A percentile compares a stretch with the other conserved stretches of the same genome.
Evolutionary conservation across 257 asterid species (phyloP).

Genomic region (Craterostigma plantagineum): DNA sequence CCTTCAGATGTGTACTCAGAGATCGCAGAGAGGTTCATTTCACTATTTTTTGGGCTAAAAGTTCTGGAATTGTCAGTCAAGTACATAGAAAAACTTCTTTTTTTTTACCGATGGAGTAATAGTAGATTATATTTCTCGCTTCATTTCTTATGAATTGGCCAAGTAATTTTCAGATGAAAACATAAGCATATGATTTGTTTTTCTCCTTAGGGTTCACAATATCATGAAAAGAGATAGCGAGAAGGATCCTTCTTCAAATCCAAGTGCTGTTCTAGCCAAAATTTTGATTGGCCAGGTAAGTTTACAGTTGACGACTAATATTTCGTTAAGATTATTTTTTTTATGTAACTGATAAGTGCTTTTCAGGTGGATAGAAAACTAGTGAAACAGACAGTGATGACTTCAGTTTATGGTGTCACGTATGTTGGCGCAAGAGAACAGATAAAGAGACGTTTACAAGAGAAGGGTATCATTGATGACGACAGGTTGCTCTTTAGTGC

Average conservation of each 20-base stretch:
- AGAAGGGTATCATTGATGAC: constrained; percentile 71
- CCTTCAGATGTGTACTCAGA: constrained; percentile 96
- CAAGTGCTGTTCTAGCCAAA: constrained; percentile 58
- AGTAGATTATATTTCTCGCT: too few species aligned
- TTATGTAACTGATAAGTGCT: not conserved
- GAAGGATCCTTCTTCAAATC: constrained; percentile 58
- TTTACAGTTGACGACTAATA: constrained; percentile 4
- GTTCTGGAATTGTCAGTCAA: too few species aligned
- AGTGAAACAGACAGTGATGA: constrained; percentile 96
- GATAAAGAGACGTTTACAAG: constrained; percentile 73
- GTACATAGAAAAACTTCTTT: too few species aligned
- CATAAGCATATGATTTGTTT: constrained; percentile 3
- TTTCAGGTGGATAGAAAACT: constrained; percentile 89
- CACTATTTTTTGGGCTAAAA: too few species aligned
- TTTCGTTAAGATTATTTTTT: not conserved
- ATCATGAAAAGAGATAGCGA: constrained; percentile 64
- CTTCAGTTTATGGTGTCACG: constrained; percentile 95
- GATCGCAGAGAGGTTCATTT: constrained; percentile 60
- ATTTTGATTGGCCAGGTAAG: constrained; percentile 67
- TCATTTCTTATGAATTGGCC: too few species aligned
- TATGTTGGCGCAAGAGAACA: constrained; percentile 95
- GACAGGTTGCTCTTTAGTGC: constrained; percentile 61
- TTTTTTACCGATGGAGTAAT: too few species aligned
- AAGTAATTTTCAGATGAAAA: constrained; percentile 1
- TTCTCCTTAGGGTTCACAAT: constrained; percentile 51